Base-by-base conservation (phyloP, 2,329 filamentous ascomycete species). In the Pseudovirgaria hyperparasitica region DNA sequence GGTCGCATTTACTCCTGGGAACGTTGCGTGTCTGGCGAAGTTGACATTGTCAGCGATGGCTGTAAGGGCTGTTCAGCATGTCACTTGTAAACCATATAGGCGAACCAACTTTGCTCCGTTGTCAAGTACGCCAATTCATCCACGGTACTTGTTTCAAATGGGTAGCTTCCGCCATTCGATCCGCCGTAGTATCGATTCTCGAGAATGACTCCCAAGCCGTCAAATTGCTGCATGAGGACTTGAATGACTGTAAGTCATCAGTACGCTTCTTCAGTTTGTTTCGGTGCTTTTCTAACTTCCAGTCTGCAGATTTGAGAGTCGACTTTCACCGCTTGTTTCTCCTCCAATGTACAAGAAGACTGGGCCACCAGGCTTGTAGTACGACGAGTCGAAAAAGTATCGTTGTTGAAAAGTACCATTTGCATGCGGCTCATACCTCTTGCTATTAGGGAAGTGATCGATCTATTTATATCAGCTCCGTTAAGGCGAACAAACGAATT, bases 301-400 rank as follows among this genome's bases (percentile, higher is more conserved):
- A 22, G 62, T 56, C 30, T 57, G 37, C 5, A 52, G 31, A 23
- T 59, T 55, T 1, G 53, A 57, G 14, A 59, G 50, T 6, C 43
- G 40, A 16, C 32, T 45, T 20, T 55, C 50, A 4, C 49, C 61
- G 18, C 41, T 45, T 2, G 54, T 48, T 37, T 67, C 64, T 19
- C 64, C 64, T 6, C 50, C 52, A 38, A 67, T 58, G 36, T 60
- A 64, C 6, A 65, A 38, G 33, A 60, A 59, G 1, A 67, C 54
- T 2, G 63, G 67, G 0, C 65, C 65, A 11, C 67, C 66, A 9
- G 65, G 53, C 34, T 63, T 58, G 40, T 70, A 71, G 42, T 68
- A 67, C 0, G 58, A 57, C 5, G 55, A 51, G 34, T 66, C 65
- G 23, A 69, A 63, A 39, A 63, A 69, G 41, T 67, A 72, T 24